Conservation (phyloP, 371 early-diverging fungal species). For the Rhizomucor pusillus region DNA sequence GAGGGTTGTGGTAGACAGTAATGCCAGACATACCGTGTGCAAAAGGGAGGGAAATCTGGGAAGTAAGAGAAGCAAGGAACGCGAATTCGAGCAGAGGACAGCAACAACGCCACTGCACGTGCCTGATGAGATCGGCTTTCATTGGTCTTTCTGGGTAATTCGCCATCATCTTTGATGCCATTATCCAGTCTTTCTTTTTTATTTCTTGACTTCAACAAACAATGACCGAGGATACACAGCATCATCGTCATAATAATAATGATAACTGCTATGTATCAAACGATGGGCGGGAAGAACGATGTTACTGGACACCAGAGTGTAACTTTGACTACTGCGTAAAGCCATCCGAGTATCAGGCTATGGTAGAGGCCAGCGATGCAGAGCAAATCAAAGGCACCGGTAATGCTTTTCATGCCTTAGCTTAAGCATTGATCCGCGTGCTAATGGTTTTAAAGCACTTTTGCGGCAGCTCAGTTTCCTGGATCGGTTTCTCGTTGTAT, state of each 20-base stretch:
- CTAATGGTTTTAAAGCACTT: conserved; percentile 13
- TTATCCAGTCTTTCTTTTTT: too few relatives aligned
- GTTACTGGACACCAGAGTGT: conserved; percentile 11
- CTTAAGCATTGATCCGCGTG: background rate
- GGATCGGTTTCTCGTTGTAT: conserved; percentile 53
- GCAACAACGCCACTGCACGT: too few relatives aligned
- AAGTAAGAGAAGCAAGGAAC: too few relatives aligned
- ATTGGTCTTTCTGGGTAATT: too few relatives aligned
- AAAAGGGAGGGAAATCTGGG: background rate
- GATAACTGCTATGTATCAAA: too few relatives aligned
- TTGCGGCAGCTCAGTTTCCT: conserved; percentile 33
- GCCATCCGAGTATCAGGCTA: conserved; percentile 5
- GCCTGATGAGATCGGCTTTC: too few relatives aligned
- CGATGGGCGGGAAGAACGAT: conserved; percentile 2
- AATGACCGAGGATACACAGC: too few relatives aligned
- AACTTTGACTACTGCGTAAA: conserved; percentile 16
- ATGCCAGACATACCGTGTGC: conserved; percentile 5
- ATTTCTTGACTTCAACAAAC: too few relatives aligned
- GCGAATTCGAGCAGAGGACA: too few relatives aligned
- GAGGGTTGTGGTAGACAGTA: conserved; percentile 40
- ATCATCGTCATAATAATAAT: too few relatives aligned
- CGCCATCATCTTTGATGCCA: too few relatives aligned
- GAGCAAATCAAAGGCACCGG: background rate
- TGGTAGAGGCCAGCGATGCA: background rate
- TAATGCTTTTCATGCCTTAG: background rate